A percentile compares a stretch with the other conserved stretches of the same genome.
These are phyloP conservation scores for Chenopodium formosanum DNA, from an alignment of 148 eudicot species.

Conservation along the genomic window DNA sequence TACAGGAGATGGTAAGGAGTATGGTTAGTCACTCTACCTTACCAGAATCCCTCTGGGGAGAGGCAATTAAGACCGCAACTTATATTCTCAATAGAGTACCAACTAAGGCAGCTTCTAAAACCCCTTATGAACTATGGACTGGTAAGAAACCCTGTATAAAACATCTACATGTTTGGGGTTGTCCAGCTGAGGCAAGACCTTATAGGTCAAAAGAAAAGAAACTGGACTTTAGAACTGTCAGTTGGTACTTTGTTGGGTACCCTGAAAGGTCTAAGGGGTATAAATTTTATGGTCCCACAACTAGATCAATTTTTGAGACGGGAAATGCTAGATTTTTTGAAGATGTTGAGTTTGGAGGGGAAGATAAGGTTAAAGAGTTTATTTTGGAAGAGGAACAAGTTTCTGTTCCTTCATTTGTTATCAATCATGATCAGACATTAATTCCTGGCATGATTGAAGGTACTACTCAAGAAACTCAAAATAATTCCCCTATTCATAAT, in stretches of 20 bases:
- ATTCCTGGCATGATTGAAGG: background rate
- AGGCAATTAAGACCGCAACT: background rate
- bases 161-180: too few relatives aligned
- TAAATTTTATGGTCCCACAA: background rate
- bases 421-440: background rate
- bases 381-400: background rate
- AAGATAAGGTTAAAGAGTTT: background rate
- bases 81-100: background rate
- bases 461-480: background rate
- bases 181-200: too few relatives aligned
- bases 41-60: conserved; percentile 4
- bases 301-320: background rate
- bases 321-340: background rate
- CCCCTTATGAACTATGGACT: too few relatives aligned
- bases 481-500: background rate
- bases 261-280: background rate
- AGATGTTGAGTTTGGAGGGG: background rate
- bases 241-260: background rate
- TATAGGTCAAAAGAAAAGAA: too few relatives aligned
- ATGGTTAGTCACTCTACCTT: conserved; percentile 7
- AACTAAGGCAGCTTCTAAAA: background rate
- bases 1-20: conserved; percentile 8
- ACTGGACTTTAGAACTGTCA: too few relatives aligned
- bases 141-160: too few relatives aligned
- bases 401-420: background rate